These are phyloP conservation scores for Trichoderma endophyticum DNA, from an alignment of 2,329 filamentous ascomycete species.

Conservation along the genomic window DNA sequence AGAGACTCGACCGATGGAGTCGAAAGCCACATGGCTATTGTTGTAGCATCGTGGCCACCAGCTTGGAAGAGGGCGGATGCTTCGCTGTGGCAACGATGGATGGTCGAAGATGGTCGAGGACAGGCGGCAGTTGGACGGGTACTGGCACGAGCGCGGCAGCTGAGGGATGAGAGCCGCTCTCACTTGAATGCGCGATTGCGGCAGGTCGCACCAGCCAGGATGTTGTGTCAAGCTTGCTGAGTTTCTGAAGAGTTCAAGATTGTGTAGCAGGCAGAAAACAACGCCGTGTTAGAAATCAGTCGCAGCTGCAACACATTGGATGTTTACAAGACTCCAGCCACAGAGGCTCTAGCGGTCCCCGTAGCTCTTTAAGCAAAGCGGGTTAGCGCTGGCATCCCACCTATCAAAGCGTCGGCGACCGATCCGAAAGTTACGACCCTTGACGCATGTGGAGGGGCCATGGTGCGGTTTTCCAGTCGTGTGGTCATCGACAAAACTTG, in stretches of 20 bases:
- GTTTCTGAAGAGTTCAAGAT: background rate
- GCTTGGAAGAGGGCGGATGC: background rate
- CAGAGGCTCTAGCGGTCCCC: background rate
- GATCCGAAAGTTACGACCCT: background rate
- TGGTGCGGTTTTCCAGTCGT: slow-evolving; percentile 13
- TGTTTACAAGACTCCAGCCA: background rate
- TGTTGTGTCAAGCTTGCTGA: background rate
- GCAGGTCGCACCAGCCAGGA: background rate
- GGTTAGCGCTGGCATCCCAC: background rate
- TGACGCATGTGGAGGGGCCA: slow-evolving; percentile 11
- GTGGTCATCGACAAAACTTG: slow-evolving; percentile 11
- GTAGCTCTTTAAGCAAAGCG: background rate
- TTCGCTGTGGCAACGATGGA: background rate
- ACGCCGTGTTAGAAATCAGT: background rate
- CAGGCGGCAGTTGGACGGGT: background rate
- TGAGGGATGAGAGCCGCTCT: background rate
- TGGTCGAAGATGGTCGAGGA: background rate
- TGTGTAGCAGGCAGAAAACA: background rate
- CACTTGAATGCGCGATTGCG: background rate
- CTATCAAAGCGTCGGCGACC: slow-evolving; percentile 1
- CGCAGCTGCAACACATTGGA: background rate
- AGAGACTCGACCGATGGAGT: slow-evolving; percentile 52
- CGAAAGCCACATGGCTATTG: slow-evolving; percentile 46
- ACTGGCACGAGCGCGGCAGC: background rate
- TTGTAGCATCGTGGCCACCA: slow-evolving; percentile 32